phyloP scores from a whole-genome alignment of 257 asterid genomes.

The Lantana camara region DNA sequence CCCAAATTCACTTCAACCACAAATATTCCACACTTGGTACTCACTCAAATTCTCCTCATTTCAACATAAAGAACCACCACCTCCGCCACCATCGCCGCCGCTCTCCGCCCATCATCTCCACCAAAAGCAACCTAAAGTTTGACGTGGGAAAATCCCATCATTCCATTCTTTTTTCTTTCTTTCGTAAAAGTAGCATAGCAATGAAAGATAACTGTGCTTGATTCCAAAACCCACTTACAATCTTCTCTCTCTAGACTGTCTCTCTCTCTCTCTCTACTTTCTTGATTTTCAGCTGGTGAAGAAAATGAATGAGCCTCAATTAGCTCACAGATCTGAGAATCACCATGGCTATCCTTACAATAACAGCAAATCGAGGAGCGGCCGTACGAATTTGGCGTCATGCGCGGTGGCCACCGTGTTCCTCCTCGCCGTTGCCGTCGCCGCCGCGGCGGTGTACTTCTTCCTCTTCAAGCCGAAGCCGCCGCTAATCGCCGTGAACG shows the following conservation, averaged over 20 bases:
- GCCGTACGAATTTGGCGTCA: conserved; percentile 78
- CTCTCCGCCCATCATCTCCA: not conserved
- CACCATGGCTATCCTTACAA: conserved; percentile 25
- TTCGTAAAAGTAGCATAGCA: conserved; percentile 35
- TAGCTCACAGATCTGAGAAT: conserved; percentile 51
- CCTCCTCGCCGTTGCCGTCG: conserved; percentile 60
- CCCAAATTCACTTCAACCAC: conserved; percentile 41
- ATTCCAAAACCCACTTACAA: conserved; percentile 42
- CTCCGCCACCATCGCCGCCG: conserved; percentile 14
- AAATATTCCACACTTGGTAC: conserved; percentile 50
- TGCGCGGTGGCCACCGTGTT: conserved; percentile 79
- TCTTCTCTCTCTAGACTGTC: not conserved
- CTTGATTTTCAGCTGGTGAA: not conserved
- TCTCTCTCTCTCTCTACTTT: conserved; percentile 16
- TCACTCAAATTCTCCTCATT: conserved; percentile 30
- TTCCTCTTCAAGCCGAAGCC: conserved; percentile 79
- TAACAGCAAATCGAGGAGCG: conserved; percentile 36
- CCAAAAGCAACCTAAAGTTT: conserved; percentile 26
- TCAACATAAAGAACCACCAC: not conserved
- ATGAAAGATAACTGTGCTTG: conserved; percentile 22
- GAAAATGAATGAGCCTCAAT: conserved; percentile 56
- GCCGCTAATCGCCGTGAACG: conserved; percentile 79
- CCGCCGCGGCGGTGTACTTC: conserved; percentile 66
- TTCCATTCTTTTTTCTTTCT: conserved; percentile 24
- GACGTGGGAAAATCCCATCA: conserved; percentile 35